Percentiles rank a stretch among this genome's conserved stretches.
Evolutionary conservation across 805 yeast genomes (phyloP).

Genomic region (Saccharomycopsis capsularis): DNA sequence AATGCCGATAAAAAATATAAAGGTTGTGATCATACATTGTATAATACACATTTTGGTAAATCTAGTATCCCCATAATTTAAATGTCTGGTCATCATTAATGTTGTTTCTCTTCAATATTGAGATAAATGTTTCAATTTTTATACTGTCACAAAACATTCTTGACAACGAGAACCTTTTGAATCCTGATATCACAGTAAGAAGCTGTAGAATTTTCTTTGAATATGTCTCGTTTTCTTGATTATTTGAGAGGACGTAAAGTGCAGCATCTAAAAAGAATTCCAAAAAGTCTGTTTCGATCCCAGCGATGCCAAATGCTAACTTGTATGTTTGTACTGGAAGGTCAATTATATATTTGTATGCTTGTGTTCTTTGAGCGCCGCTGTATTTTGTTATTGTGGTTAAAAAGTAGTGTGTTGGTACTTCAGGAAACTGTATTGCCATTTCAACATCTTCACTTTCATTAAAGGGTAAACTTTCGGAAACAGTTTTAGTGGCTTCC

Average conservation of each 20-base stretch:
- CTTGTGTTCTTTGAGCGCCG: conserved; percentile 24
- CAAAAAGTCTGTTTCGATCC: conserved; percentile 44
- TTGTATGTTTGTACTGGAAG: conserved; percentile 27
- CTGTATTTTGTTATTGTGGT: background rate
- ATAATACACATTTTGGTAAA: too few species aligned
- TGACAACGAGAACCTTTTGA: conserved; percentile 25
- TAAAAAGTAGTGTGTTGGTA: conserved; percentile 3
- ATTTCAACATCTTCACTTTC: too few species aligned
- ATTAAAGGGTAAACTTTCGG: too few species aligned
- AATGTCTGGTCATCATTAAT: background rate
- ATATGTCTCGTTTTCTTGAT: background rate
- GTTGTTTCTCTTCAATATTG: background rate
- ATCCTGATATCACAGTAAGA: conserved; percentile 13
- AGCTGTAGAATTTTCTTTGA: background rate
- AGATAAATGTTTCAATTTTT: conserved; percentile 2
- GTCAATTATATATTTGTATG: conserved; percentile 33
- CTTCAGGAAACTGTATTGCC: background rate
- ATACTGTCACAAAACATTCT: conserved; percentile 21
- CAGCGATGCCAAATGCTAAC: conserved; percentile 34
- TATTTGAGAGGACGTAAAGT: background rate
- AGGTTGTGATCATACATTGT: too few species aligned
- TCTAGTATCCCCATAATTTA: too few species aligned
- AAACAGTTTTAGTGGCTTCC: too few species aligned
- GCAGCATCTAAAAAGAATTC: conserved; percentile 41
- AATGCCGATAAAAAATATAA: too few species aligned